Evolutionary conservation across 768 basidiomycete species (phyloP).

Genomic region (Kwoniella sp.): DNA sequence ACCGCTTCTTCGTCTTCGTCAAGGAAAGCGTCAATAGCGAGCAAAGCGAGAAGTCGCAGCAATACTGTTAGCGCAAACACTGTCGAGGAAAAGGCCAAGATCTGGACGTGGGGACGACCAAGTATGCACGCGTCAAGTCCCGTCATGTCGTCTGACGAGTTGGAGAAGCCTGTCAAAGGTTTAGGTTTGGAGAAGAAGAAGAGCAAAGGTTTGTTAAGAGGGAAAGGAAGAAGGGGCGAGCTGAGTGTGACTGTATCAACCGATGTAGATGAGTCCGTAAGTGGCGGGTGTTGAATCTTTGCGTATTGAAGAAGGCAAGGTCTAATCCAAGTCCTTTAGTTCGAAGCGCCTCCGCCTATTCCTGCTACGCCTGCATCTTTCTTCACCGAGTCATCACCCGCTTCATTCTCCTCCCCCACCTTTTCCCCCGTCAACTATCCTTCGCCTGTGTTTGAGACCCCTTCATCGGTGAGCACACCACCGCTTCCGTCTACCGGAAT

Average conservation of each 20-base stretch:
- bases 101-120: slow-evolving; percentile 24
- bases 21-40: slow-evolving; percentile 16
- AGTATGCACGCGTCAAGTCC: slow-evolving; percentile 12
- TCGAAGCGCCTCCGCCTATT: slow-evolving; percentile 35
- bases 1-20: slow-evolving; percentile 4
- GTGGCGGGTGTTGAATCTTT: neutral
- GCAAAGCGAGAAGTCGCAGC: slow-evolving; percentile 12
- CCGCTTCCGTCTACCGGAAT: neutral
- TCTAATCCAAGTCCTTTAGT: no score
- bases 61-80: slow-evolving; percentile 5
- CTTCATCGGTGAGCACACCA: slow-evolving; percentile 6
- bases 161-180: slow-evolving; percentile 11
- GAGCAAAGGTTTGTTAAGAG: slow-evolving; percentile 34
- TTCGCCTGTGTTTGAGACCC: slow-evolving; percentile 19
- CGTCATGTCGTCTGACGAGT: slow-evolving; percentile 5
- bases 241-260: slow-evolving; percentile 27
- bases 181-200: slow-evolving; percentile 36
- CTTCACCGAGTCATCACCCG: slow-evolving; percentile 28
- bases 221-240: slow-evolving; percentile 44
- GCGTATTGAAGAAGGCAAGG: no score
- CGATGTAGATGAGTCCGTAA: slow-evolving; percentile 37
- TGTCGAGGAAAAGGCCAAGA: slow-evolving; percentile 3
- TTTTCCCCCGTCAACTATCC: slow-evolving; percentile 26
- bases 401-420: slow-evolving; percentile 18
- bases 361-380: slow-evolving; percentile 42